Evolutionary conservation across 202 grass and related monocot genomes (phyloP), one percentile per base, ranked within the genome.

Genomic region (Bolboschoenoplectus hybrid): DNA sequence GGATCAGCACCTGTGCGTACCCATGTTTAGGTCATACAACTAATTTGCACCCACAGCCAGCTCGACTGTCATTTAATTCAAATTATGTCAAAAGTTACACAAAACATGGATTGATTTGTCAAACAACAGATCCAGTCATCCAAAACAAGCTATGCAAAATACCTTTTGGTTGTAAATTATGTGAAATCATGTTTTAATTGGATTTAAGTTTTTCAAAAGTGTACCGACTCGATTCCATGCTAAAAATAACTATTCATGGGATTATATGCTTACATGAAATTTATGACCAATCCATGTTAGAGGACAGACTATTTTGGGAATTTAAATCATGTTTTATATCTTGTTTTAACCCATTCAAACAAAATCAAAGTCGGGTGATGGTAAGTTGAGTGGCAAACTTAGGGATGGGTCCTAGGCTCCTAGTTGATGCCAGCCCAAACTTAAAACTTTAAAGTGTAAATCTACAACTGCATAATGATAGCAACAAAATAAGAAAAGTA

Each of bases 91-190:
- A 50, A 74, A 74, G 11, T 34, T 32, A 51, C 44, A n/a, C 45
- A 75, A 45, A 71, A 71, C 16, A 46, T 45, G 2, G 41, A 71
- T 71, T 71, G 3, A 52, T 75, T 75, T 52, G 71, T 51, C 71
- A 74, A 74, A 49, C 46, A 52, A 74, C 45, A 51, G 71, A 52
- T 51, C 10, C 19, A 52, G 71, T 74, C 9, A 52, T 52, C 45
- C 10, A 53, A 76, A 49, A 20, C 4, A 53, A 76, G 72, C 20
- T 76, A 72, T 10, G 47, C 72, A 53, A 53, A 53, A 36, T 32
- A 52, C 4, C 7, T 50, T 71, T 52, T 14, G 47, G 72, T 35
- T 36, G 26, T 16, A 46, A 72, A 20, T 70, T 65, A 9, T 11
- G 41, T 72, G 41, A 72, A 72, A 46, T 47, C 17, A 72, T 20